These are phyloP conservation scores for Epichloe brachyelytri DNA, from an alignment of 2,329 filamentous ascomycete genomes.

Conservation along the genomic window DNA sequence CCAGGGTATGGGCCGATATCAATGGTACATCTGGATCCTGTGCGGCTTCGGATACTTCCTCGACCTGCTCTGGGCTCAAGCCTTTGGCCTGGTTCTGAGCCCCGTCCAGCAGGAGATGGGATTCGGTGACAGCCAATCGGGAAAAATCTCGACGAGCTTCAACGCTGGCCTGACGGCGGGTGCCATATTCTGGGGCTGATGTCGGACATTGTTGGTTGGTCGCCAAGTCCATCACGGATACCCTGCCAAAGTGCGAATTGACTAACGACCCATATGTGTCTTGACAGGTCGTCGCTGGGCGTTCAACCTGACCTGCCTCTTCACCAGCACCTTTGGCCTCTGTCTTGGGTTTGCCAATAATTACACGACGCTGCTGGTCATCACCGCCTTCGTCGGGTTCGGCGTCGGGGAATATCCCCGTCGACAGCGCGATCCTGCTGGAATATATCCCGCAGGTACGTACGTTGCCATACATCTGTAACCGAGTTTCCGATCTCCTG, in stretches of 20 bases:
- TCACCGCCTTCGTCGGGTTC: constrained; percentile 41
- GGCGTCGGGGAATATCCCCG: constrained; percentile 43
- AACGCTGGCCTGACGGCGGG: constrained; percentile 31
- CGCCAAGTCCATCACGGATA: neutral
- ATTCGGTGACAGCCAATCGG: constrained; percentile 25
- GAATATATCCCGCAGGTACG: constrained; percentile 38
- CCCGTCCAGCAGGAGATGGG: constrained; percentile 44
- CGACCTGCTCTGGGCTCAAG: constrained; percentile 45
- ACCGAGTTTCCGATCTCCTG: neutral
- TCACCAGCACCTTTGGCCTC: constrained; percentile 39
- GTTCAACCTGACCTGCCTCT: constrained; percentile 45
- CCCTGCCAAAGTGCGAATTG: neutral
- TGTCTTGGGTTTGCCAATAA: constrained; percentile 34
- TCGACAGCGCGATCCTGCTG: constrained; percentile 41
- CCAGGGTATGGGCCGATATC: constrained; percentile 40
- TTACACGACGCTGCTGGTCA: constrained; percentile 36
- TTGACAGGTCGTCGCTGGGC: constrained; percentile 33
- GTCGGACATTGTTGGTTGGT: constrained; percentile 33
- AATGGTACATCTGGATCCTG: constrained; percentile 38
- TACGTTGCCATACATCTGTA: neutral
- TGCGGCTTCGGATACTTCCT: constrained; percentile 43
- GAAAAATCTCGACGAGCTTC: constrained; percentile 41
- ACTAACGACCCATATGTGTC: neutral
- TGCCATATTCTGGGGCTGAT: constrained; percentile 41
- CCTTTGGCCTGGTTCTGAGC: constrained; percentile 39